These are phyloP conservation scores for Xylaria telfairii DNA, from an alignment of 495 filamentous ascomycete species.

Conservation along the genomic window DNA sequence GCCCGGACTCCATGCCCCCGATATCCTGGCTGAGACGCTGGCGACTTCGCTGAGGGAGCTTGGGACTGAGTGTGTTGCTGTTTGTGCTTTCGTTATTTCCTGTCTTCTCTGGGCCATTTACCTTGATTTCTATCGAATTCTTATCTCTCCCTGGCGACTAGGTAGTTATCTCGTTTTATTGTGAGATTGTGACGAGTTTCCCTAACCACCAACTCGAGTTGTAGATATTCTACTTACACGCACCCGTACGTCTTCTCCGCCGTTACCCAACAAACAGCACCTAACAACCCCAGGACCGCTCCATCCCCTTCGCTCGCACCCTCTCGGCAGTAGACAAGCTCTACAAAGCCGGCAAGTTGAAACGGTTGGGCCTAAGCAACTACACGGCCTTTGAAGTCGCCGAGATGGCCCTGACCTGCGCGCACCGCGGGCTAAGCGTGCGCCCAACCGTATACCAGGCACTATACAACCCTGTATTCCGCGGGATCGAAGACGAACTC, in stretches of 20 bases:
- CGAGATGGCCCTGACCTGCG: constrained; percentile 76
- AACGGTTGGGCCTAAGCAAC: constrained; percentile 75
- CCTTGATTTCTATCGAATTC: background rate
- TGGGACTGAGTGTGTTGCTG: constrained; percentile 72
- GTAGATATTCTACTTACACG: constrained; percentile 80
- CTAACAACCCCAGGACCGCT: constrained; percentile 56
- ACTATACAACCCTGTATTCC: constrained; percentile 68
- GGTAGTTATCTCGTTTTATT: background rate
- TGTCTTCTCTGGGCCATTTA: background rate
- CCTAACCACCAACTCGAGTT: background rate
- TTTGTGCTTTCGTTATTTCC: constrained; percentile 21
- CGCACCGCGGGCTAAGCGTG: constrained; percentile 66
- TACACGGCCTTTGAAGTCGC: constrained; percentile 85
- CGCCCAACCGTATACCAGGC: constrained; percentile 69
- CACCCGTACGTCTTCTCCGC: constrained; percentile 48
- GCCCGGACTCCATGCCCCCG: constrained; percentile 40
- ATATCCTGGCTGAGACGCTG: constrained; percentile 45
- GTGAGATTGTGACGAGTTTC: background rate
- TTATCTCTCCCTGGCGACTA: background rate
- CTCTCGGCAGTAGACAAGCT: constrained; percentile 72
- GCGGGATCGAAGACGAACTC: constrained; percentile 76
- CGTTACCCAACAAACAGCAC: background rate
- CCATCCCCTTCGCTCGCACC: constrained; percentile 72
- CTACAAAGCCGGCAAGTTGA: constrained; percentile 81
- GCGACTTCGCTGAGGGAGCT: constrained; percentile 72